Evolutionary conservation across 108 stramenopile species (phyloP).

Genomic region (Cyclostephanos tholiformis): DNA sequence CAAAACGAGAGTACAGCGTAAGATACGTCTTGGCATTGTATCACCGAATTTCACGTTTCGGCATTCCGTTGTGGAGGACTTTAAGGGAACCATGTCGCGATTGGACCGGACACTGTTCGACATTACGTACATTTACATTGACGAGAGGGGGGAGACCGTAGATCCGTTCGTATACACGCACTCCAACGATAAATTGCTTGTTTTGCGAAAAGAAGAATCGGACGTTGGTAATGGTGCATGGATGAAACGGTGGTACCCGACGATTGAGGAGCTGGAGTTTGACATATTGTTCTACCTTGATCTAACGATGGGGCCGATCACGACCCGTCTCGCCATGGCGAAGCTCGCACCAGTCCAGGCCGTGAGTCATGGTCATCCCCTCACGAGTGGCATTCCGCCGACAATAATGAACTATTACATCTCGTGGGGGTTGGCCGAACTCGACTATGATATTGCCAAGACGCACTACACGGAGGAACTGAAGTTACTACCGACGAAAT

Average conservation of each 20-base stretch:
- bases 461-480: constrained; percentile 47
- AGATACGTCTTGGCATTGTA: constrained; percentile 30
- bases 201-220: constrained; percentile 1
- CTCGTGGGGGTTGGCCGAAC: constrained; percentile 49
- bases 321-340: constrained; percentile 29
- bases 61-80: constrained; percentile 37
- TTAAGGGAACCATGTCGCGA: constrained; percentile 31
- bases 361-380: constrained; percentile 44
- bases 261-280: constrained; percentile 23
- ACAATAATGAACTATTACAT: constrained; percentile 41
- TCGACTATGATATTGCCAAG: constrained; percentile 20
- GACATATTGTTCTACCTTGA: constrained; percentile 48
- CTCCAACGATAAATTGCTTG: constrained; percentile 14
- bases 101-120: constrained; percentile 35
- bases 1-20: constrained; percentile 17
- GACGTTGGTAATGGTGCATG: constrained; percentile 23
- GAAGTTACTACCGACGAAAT: constrained; percentile 2
- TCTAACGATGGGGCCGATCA: constrained; percentile 37
- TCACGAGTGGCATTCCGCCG: constrained; percentile 32
- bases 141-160: background rate
- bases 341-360: constrained; percentile 46
- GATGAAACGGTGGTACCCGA: background rate
- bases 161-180: constrained; percentile 17
- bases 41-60: constrained; percentile 9
- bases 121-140: constrained; percentile 17